Percentiles rank a stretch among this genome's conserved stretches.
phyloP scores from a whole-genome alignment of 2,329 filamentous ascomycete species.

The Penicillium sp. region DNA sequence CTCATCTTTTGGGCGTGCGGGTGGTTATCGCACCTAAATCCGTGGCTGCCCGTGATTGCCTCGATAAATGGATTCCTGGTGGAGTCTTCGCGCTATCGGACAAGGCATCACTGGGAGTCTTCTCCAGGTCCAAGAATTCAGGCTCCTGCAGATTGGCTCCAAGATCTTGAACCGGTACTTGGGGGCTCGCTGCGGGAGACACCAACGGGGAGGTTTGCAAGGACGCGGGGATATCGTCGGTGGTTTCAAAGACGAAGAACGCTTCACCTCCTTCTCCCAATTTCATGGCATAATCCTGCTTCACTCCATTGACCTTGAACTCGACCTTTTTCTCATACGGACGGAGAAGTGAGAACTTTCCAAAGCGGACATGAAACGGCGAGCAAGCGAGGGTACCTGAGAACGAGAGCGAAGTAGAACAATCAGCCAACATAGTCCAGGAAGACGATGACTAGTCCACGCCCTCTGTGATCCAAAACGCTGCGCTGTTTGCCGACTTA shows the following conservation, averaged over 20 bases:
- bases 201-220: slow-evolving; percentile 92
- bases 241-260: slow-evolving; percentile 97
- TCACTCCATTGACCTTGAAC: slow-evolving; percentile 86
- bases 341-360: slow-evolving; percentile 92
- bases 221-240: slow-evolving; percentile 82
- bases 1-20: not conserved
- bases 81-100: slow-evolving; percentile 22
- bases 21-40: slow-evolving; percentile 36
- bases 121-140: slow-evolving; percentile 45
- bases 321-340: slow-evolving; percentile 99
- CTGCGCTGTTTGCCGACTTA: slow-evolving; percentile 29
- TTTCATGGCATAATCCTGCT: slow-evolving; percentile 96
- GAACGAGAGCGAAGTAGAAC: not conserved
- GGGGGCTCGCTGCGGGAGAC: slow-evolving; percentile 80
- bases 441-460: not conserved
- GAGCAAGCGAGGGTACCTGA: slow-evolving; percentile 72
- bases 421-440: slow-evolving; percentile 1
- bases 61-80: slow-evolving; percentile 24
- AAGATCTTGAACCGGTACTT: slow-evolving; percentile 28
- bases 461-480: not conserved
- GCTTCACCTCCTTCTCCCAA: slow-evolving; percentile 94
- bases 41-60: slow-evolving; percentile 38
- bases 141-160: slow-evolving; percentile 42
- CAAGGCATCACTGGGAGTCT: slow-evolving; percentile 14
- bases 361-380: slow-evolving; percentile 96